phyloP scores from a whole-genome alignment of 768 basidiomycete genomes.

The Dacryopinax spathularia region DNA sequence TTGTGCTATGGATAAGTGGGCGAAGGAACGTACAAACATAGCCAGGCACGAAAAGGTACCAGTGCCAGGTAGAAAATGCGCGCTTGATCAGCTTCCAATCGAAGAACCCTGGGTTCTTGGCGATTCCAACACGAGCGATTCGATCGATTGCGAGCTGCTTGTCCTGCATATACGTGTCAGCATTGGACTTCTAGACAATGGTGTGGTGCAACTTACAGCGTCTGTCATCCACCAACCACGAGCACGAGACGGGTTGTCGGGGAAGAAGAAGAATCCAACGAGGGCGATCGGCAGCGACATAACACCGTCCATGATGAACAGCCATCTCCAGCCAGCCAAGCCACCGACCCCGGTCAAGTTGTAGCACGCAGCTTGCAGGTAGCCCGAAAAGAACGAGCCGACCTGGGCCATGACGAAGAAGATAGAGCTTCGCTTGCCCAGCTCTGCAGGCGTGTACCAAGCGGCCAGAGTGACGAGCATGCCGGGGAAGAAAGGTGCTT shows the following conservation, averaged over 20 bases:
- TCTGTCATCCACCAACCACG: constrained; percentile 47
- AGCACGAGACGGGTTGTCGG: constrained; percentile 52
- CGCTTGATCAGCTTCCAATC: constrained; percentile 8
- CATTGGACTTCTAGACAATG: constrained; percentile 4
- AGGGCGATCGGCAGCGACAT: constrained; percentile 58
- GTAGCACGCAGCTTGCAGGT: constrained; percentile 3
- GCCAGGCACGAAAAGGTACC: constrained; percentile 6
- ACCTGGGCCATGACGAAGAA: constrained; percentile 43
- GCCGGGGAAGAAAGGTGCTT: constrained; percentile 64
- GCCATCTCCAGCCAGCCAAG: constrained; percentile 9
- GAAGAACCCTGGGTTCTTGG: neutral
- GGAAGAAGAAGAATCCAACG: constrained; percentile 59
- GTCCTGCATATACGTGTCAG: constrained; percentile 10
- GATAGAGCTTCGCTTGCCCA: constrained; percentile 57
- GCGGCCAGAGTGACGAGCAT: constrained; percentile 60
- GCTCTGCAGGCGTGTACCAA: constrained; percentile 57
- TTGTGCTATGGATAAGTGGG: neutral
- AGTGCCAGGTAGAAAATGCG: constrained; percentile 7
- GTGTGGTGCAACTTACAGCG: constrained; percentile 24
- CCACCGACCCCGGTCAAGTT: constrained; percentile 20
- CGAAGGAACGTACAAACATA: neutral
- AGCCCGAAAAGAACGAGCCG: constrained; percentile 43
- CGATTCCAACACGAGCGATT: neutral
- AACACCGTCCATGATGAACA: constrained; percentile 53
- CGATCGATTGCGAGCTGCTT: constrained; percentile 15